phyloP scores from a whole-genome alignment of 2,329 filamentous ascomycete species.

The Bisporella sp. region DNA sequence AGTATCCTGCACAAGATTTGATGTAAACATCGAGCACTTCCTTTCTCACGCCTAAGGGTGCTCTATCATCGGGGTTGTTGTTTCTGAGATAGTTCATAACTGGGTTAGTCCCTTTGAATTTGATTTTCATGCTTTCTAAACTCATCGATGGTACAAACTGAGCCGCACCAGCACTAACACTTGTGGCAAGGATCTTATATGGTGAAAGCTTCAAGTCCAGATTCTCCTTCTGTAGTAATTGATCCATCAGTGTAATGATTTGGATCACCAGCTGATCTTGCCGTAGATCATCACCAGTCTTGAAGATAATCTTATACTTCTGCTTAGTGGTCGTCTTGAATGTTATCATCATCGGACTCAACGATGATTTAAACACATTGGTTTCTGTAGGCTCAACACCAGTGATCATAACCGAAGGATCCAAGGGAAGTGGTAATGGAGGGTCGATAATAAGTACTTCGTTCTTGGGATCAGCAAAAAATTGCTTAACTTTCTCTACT shows the following conservation, averaged over 20 bases:
- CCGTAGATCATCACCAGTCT: slow-evolving; percentile 90
- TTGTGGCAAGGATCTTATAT: slow-evolving; percentile 93
- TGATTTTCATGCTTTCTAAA: slow-evolving; percentile 74
- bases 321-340: slow-evolving; percentile 75
- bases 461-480: slow-evolving; percentile 82
- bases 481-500: slow-evolving; percentile 76
- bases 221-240: slow-evolving; percentile 90
- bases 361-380: slow-evolving; percentile 89
- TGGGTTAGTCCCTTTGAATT: slow-evolving; percentile 62
- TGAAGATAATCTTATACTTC: slow-evolving; percentile 92
- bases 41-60: slow-evolving; percentile 79
- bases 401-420: slow-evolving; percentile 72
- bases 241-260: slow-evolving; percentile 97
- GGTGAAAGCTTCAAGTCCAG: slow-evolving; percentile 90
- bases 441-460: slow-evolving; percentile 79
- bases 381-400: slow-evolving; percentile 80
- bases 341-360: slow-evolving; percentile 84
- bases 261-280: slow-evolving; percentile 97
- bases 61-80: slow-evolving; percentile 80
- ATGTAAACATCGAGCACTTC: slow-evolving; percentile 94
- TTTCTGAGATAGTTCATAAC: slow-evolving; percentile 79
- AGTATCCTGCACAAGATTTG: slow-evolving; percentile 94
- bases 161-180: slow-evolving; percentile 79
- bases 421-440: slow-evolving; percentile 79
- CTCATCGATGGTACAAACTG: slow-evolving; percentile 88